phyloP scores from a whole-genome alignment of 2,329 filamentous ascomycete genomes.

The Coleophoma crateriformis region DNA sequence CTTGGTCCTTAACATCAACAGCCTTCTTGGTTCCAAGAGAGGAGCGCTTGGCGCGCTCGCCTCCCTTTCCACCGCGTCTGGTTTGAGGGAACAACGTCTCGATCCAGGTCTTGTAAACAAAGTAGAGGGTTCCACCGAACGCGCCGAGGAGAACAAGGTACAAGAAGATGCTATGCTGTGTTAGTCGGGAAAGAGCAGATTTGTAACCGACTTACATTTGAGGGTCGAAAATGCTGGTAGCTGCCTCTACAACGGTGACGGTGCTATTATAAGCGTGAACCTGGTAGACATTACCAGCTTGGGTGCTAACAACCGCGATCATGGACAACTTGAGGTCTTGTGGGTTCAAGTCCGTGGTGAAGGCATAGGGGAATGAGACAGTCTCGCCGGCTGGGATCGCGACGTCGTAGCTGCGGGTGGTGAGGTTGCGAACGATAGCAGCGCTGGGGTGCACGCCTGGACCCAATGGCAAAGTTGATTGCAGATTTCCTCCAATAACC shows the following conservation, averaged over 20 bases:
- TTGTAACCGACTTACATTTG: conserved; percentile 67
- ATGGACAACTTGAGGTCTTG: conserved; percentile 80
- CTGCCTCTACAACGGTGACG: conserved; percentile 82
- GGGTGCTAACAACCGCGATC: conserved; percentile 65
- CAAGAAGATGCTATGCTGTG: conserved; percentile 74
- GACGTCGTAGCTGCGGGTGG: conserved; percentile 66
- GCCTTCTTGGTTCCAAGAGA: conserved; percentile 62
- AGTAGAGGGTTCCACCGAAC: conserved; percentile 81
- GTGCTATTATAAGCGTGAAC: conserved; percentile 75
- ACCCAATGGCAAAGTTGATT: conserved; percentile 47
- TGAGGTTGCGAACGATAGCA: conserved; percentile 77
- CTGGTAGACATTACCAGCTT: conserved; percentile 66
- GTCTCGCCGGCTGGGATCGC: conserved; percentile 71
- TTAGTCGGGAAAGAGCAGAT: conserved; percentile 16
- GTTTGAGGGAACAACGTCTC: conserved; percentile 91
- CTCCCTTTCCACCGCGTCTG: conserved; percentile 43
- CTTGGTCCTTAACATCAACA: conserved; percentile 46
- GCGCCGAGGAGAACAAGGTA: conserved; percentile 81
- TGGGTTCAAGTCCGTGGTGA: conserved; percentile 87
- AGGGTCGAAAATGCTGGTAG: conserved; percentile 87
- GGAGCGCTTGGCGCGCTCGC: conserved; percentile 46
- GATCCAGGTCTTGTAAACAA: conserved; percentile 98
- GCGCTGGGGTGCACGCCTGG: conserved; percentile 39
- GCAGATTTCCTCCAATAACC: conserved; percentile 72
- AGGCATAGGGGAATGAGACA: conserved; percentile 74